These are phyloP conservation scores for Trichoderma orchidacearum DNA, from an alignment of 495 filamentous ascomycete genomes.

Conservation along the genomic window DNA sequence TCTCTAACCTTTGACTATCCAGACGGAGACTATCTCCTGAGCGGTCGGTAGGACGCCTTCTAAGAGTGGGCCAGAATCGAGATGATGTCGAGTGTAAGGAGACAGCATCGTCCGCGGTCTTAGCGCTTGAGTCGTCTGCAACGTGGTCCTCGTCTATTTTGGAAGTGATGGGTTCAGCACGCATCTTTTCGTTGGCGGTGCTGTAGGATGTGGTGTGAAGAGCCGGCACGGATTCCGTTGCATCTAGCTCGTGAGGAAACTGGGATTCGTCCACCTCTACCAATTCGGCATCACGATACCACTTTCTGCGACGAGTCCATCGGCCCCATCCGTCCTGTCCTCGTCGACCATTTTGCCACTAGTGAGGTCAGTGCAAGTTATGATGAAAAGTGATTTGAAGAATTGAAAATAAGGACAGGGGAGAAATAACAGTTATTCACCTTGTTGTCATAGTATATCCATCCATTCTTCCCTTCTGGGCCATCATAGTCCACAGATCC, in stretches of 20 bases:
- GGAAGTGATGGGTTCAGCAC: neutral
- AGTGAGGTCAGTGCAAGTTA: slow-evolving; percentile 5
- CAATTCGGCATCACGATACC: slow-evolving; percentile 91
- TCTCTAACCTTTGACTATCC: slow-evolving; percentile 5
- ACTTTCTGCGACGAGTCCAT: slow-evolving; percentile 88
- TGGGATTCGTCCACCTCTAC: slow-evolving; percentile 50
- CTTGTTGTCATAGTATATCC: slow-evolving; percentile 98
- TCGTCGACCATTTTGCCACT: slow-evolving; percentile 89
- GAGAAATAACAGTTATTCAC: slow-evolving; percentile 27
- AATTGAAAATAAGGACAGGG: too few relatives aligned
- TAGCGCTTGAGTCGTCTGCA: neutral
- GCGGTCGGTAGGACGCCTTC: slow-evolving; percentile 2
- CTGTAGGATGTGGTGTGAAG: slow-evolving; percentile 5
- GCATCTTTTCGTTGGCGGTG: slow-evolving; percentile 8
- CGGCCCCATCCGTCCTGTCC: slow-evolving; percentile 88
- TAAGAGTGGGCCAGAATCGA: neutral
- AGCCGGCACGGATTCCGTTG: neutral
- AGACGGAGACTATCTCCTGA: neutral
- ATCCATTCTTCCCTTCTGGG: slow-evolving; percentile 56
- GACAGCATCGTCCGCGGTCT: slow-evolving; percentile 10
- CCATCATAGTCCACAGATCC: slow-evolving; percentile 30
- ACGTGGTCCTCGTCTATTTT: neutral
- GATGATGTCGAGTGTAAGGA: slow-evolving; percentile 6
- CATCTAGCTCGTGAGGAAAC: slow-evolving; percentile 3
- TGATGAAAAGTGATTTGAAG: neutral